Conservation (phyloP, 805 yeast genomes). For the Metschnikowia similis region DNA sequence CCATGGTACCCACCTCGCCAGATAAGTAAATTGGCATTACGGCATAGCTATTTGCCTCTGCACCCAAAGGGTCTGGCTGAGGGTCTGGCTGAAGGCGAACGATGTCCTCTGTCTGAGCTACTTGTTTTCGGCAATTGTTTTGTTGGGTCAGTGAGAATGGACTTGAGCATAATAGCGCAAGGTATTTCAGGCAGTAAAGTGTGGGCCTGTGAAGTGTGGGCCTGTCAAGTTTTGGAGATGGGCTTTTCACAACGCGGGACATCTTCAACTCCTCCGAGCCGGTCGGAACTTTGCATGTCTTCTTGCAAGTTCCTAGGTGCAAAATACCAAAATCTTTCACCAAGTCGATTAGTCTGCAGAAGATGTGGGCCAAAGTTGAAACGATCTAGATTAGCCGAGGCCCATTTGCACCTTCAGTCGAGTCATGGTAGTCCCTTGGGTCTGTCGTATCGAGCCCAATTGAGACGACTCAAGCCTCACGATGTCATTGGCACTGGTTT, state of each 20-base stretch:
- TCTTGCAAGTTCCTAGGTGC: neutral
- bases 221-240: neutral
- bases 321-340: no score
- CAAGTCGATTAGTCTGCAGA: no score
- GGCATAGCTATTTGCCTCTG: constrained; percentile 3
- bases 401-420: no score
- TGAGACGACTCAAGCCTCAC: no score
- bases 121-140: neutral
- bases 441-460: no score
- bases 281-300: neutral
- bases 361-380: no score
- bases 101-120: neutral
- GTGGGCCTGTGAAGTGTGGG: neutral
- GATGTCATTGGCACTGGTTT: no score
- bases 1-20: neutral
- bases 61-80: constrained; percentile 2
- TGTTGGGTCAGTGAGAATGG: neutral
- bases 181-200: neutral
- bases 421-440: no score
- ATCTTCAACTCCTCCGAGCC: neutral
- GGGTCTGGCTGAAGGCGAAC: constrained; percentile 2
- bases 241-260: neutral
- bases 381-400: no score
- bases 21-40: constrained; percentile 1
- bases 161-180: neutral